Evolutionary conservation across 768 basidiomycete genomes (phyloP).

Genomic region (Ramaria sp.): DNA sequence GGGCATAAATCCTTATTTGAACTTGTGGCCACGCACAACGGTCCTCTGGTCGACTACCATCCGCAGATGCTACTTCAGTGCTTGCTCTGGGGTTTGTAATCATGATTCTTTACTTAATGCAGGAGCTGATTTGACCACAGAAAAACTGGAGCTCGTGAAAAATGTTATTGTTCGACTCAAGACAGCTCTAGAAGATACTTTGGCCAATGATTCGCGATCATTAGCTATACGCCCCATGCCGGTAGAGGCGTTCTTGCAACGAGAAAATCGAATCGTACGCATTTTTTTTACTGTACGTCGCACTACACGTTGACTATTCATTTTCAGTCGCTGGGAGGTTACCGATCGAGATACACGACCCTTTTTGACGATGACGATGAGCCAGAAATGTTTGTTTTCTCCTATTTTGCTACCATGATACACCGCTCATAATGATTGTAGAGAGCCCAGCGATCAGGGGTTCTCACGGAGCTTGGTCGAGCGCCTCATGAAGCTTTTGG

Average conservation of each 20-base stretch:
- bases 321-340: background rate
- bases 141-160: conserved; percentile 79
- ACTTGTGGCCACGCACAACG: conserved; percentile 72
- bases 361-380: conserved; percentile 36
- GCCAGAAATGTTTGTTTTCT: conserved; percentile 16
- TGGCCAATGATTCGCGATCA: conserved; percentile 15
- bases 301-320: background rate
- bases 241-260: conserved; percentile 44
- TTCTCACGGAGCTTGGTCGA: conserved; percentile 55
- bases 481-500: conserved; percentile 53
- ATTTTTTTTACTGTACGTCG: background rate
- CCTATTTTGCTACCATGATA: background rate
- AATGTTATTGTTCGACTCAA: conserved; percentile 64
- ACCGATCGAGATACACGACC: conserved; percentile 32
- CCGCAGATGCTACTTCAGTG: conserved; percentile 91
- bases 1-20: conserved; percentile 56
- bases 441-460: conserved; percentile 31
- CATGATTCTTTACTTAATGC: background rate
- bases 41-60: conserved; percentile 84
- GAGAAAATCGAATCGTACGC: conserved; percentile 15
- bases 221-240: conserved; percentile 37
- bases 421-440: background rate
- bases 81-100: conserved; percentile 72
- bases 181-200: conserved; percentile 28
- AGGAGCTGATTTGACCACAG: conserved; percentile 27